Percentiles rank a stretch among this genome's conserved stretches.
Evolutionary conservation across 352 stramenopile genomes (phyloP).

Genomic region (Phytophthora ramorum): DNA sequence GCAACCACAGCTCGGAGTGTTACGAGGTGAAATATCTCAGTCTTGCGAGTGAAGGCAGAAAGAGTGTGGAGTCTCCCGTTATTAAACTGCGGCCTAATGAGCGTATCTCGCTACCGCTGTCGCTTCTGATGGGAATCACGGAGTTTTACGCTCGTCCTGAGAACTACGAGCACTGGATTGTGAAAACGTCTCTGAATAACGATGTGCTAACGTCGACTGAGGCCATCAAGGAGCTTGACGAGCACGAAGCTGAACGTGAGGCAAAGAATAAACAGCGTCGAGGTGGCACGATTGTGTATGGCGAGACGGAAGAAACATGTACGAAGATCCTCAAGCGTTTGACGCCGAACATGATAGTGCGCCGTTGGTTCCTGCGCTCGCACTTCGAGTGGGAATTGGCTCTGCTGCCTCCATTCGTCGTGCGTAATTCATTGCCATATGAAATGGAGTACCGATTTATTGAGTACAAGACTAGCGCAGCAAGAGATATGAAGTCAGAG

Average conservation of each 20-base stretch:
- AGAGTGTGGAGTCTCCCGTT: conserved; percentile 62
- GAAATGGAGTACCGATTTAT: conserved; percentile 86
- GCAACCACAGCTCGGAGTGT: conserved; percentile 77
- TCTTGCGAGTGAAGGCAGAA: conserved; percentile 53
- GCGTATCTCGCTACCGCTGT: conserved; percentile 70
- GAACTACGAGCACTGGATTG: conserved; percentile 76
- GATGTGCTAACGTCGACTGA: conserved; percentile 69
- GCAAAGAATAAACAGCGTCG: conserved; percentile 61
- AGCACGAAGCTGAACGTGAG: conserved; percentile 56
- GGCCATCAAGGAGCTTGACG: conserved; percentile 65
- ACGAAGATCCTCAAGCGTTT: conserved; percentile 79
- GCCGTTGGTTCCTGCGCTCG: conserved; percentile 75
- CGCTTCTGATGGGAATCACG: conserved; percentile 81
- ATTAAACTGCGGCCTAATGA: conserved; percentile 69
- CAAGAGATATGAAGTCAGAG: conserved; percentile 58
- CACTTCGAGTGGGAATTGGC: conserved; percentile 86
- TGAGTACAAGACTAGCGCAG: conserved; percentile 75
- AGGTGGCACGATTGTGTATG: conserved; percentile 76
- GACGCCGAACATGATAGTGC: conserved; percentile 76
- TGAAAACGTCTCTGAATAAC: conserved; percentile 79
- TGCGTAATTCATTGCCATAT: conserved; percentile 89
- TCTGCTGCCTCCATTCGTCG: conserved; percentile 78
- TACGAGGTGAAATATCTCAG: conserved; percentile 83
- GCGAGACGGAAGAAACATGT: conserved; percentile 76
- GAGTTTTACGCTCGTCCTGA: conserved; percentile 80